Evolutionary conservation across 495 filamentous ascomycete genomes (phyloP).

Genomic region (Podospora appendiculata): DNA sequence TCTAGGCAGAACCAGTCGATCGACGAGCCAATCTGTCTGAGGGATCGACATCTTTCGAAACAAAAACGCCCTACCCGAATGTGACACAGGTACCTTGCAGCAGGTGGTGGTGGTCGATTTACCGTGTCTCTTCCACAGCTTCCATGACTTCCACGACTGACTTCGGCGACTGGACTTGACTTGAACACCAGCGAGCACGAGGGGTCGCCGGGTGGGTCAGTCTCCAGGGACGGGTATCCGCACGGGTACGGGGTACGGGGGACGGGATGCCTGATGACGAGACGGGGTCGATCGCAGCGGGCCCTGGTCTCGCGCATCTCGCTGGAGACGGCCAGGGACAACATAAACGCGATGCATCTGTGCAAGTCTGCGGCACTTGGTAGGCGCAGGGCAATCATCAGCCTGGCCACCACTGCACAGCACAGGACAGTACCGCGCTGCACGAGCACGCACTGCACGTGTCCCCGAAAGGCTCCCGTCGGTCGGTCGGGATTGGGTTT

Average conservation of each 20-base stretch:
- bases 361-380: too few species aligned
- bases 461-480: not conserved
- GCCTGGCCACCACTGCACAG: too few species aligned
- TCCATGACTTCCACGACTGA: not conserved
- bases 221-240: too few species aligned
- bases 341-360: too few species aligned
- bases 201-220: not conserved
- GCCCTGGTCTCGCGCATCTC: constrained; percentile 9
- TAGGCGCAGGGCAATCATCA: too few species aligned
- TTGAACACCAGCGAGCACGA: constrained; percentile 1
- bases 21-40: not conserved
- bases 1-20: too few species aligned
- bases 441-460: too few species aligned
- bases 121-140: too few species aligned
- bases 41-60: not conserved
- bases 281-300: constrained; percentile 2
- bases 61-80: not conserved
- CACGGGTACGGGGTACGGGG: too few species aligned
- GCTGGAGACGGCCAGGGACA: constrained; percentile 4
- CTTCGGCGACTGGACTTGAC: not conserved
- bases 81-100: not conserved
- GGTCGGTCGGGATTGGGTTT: not conserved
- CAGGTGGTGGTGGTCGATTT: not conserved
- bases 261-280: too few species aligned
- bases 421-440: too few species aligned